Evolutionary conservation across 768 basidiomycete genomes (phyloP), one percentile per base, ranked within the genome.

Genomic region (Psilocybe azurescens): DNA sequence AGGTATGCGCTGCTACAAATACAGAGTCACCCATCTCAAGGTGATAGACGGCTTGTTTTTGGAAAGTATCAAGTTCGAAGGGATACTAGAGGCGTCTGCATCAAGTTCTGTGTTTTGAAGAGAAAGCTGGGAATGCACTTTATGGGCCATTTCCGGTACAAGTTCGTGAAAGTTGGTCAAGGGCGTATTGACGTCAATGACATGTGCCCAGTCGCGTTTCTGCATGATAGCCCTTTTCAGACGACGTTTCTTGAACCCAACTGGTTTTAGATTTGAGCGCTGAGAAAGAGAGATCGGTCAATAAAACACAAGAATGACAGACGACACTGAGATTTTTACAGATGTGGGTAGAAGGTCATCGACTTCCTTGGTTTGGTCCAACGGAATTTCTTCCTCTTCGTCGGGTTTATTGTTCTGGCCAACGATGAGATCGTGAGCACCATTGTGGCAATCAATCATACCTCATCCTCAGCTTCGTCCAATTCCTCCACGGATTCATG

Each of bases 1-100:
- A 96, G 3, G 97, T 99, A 77, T 99, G 97, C 5, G 97, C 97
- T 13, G 97, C 97, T n/a, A 99, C 96, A 73, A 99, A 99, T 16
- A 99, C 97, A 11, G 95, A 97, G 67, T 99, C 94, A 8, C 96
- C 97, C 81, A 93, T 88, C 74, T 99, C 97, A 16, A 99, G 83
- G 75, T 97, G 95, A 75, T 97, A 97, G 6, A 99, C 94, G 1
- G 97, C 97, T 73, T 99, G 95, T 74, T 98, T 99, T 75, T 99
- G 97, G 79, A 99, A 99, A 0, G 90, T 96, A 74, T 99, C 97
- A 32, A 99, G 83, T 72, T 97, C 94, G 76, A 99, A 99, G n/a
- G 97, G 96, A 77, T 98, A 99, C 95, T 76, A 46, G 6, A 50
- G 46, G 2, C 28, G 7, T 52, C 10, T 18, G 29, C 94, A 53